Evolutionary conservation across 768 basidiomycete genomes (phyloP), one percentile per base, ranked within the genome.

Genomic region (Tephrocybe sp.): DNA sequence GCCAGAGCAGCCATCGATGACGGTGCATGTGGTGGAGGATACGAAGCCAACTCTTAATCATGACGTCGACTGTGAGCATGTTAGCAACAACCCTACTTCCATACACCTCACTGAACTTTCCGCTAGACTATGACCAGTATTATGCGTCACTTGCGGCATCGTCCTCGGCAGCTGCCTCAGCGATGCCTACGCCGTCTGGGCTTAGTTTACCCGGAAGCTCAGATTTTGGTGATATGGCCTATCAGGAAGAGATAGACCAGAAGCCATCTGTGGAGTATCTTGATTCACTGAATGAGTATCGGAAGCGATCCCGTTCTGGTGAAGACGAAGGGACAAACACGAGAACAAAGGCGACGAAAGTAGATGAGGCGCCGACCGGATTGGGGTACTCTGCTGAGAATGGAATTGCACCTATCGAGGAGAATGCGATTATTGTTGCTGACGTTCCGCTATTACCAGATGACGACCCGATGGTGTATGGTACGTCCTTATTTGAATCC

Each of bases 131-230:
- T 60, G 89, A 90, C 52, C 85, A 85, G 51, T 92, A 92, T 57
- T 92, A 92, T 55, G 89, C 90, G 19, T 84, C 83, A 11, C 69
- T 92, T 36, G 85, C 83, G 9, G 85, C 83, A 1, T 85, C 75
- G 8, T 67, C 72, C 1, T 65, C 84, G 0, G 73, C 74, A 12
- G 73, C 73, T 8, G 77, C 80, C 3, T 83, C 87, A 9, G 68
- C 78, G 1, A 76, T 77, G 51, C 77, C 79, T 2, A 88, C 89
- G 5, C 86, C 87, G 0, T 78, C 82, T 1, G 74, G 76, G 16
- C 64, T 74, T 6, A 78, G 75, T 44, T 71, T 73, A 6, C 68
- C 70, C 42, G 65, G 69, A 42, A 68, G 73, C 39, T 77, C 76
- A 22, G 73, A 75, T 39, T 75, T 74, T 35, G 80, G 80, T 14